Evolutionary conservation across 768 basidiomycete genomes (phyloP), one percentile per base, ranked within the genome.

Genomic region (Trametes coccinea): DNA sequence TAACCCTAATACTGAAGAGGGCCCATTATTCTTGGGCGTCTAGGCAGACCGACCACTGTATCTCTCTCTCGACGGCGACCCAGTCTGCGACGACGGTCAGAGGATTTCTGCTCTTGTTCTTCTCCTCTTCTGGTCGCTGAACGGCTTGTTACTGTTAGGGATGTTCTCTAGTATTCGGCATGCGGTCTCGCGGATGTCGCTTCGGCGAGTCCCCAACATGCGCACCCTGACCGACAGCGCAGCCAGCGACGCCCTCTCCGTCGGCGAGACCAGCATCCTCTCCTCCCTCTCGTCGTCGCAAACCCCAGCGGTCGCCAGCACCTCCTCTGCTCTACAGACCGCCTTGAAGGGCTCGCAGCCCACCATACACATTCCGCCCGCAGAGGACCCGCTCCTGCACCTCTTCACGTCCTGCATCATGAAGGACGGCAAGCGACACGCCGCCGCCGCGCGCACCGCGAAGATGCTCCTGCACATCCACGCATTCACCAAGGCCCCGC

Each of bases 391-490:
- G 0, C 78, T 93, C 3, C 83, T 93, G 5, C 78, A 83, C 61
- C 86, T 87, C 67, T 71, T 93, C 53, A 78, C 90, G 2, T 84
- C 84, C 16, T 73, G 77, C 56, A 75, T 92, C 49, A 87, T 87
- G 78, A 70, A 70, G 40, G 74, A 88, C 70, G 93, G 93, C 34
- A 79, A 85, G 33, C 33, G 46, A 17, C 73, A 96, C 92, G 91
- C 27, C 79, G 88, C 0, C 79, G 84, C 69, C 91, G 93, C 14
- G 86, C 92, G 66, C 44, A 80, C 86, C 46, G 81, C 86, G 2
- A 73, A 78, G n/a, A 87, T 83, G 66, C 84, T 93, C n/a, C 73
- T 85, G 16, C 79, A 87, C 69, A 83, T 95, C 43, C 88, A 89
- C 71, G 80, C 86, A 9, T 77, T 89, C 60, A 95, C 93, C 14